A percentile compares a stretch with the other conserved stretches of the same genome.
Conservation (phyloP, 23 red algal genomes). For the Gracilariopsis chorda region DNA sequence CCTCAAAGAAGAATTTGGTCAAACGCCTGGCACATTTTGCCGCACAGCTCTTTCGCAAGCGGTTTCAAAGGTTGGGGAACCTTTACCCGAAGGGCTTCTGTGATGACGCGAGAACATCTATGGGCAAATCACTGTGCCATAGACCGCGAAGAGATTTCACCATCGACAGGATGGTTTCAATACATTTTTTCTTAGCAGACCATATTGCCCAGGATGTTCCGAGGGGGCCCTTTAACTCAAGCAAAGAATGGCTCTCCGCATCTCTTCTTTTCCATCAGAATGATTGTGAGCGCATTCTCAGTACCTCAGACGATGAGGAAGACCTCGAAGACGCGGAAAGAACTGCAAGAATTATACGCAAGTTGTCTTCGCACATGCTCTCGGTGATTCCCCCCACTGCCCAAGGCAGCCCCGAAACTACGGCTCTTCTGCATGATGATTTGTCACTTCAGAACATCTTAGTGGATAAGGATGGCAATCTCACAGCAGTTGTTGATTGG, state of each 20-base stretch:
- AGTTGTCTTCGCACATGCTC: background rate
- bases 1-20: background rate
- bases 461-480: background rate
- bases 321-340: background rate
- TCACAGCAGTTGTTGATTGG: background rate
- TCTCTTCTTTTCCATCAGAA: background rate
- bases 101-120: background rate
- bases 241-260: background rate
- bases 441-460: background rate
- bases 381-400: background rate
- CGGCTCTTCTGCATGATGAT: background rate
- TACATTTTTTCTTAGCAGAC: background rate
- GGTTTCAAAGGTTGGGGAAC: background rate
- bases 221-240: background rate
- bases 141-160: background rate
- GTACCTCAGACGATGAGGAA: background rate
- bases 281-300: background rate
- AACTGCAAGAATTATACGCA: background rate
- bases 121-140: no score
- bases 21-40: background rate
- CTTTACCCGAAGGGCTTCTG: background rate
- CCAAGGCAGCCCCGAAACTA: background rate
- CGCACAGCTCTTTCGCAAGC: background rate
- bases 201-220: background rate
- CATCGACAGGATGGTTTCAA: background rate